Evolutionary conservation across 2,329 filamentous ascomycete genomes (phyloP).

Genomic region (Phialophora expanda): DNA sequence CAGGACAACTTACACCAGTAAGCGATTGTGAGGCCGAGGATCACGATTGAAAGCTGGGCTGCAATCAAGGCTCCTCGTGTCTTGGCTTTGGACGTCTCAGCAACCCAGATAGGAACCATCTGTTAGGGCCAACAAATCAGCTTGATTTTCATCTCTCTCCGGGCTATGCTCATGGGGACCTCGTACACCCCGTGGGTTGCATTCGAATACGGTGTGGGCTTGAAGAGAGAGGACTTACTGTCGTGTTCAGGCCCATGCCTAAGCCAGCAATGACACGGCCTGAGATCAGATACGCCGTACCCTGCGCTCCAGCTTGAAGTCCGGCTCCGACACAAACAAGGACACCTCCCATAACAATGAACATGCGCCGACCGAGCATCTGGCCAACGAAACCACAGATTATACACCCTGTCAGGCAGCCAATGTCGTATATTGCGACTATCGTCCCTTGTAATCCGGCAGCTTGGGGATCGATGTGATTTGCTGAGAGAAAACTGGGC

Average conservation of each 20-base stretch:
- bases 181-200: background rate
- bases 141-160: background rate
- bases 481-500: constrained; percentile 49
- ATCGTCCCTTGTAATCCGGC: constrained; percentile 57
- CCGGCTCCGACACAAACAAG: constrained; percentile 54
- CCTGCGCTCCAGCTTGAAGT: constrained; percentile 43
- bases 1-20: constrained; percentile 22
- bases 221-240: background rate
- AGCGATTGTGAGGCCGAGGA: constrained; percentile 25
- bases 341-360: constrained; percentile 62
- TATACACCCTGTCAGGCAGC: constrained; percentile 48
- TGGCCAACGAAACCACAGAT: constrained; percentile 47
- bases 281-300: constrained; percentile 35
- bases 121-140: background rate
- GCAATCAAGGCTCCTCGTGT: constrained; percentile 31
- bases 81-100: constrained; percentile 26
- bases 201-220: background rate
- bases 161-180: too few species aligned
- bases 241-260: constrained; percentile 31
- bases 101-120: constrained; percentile 32
- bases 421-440: constrained; percentile 55
- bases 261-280: constrained; percentile 36
- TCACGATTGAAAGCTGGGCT: constrained; percentile 26
- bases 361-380: constrained; percentile 48
- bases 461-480: constrained; percentile 39